These are phyloP conservation scores for Stromatinia cepivora DNA, from an alignment of 2,329 filamentous ascomycete species.

Conservation along the genomic window DNA sequence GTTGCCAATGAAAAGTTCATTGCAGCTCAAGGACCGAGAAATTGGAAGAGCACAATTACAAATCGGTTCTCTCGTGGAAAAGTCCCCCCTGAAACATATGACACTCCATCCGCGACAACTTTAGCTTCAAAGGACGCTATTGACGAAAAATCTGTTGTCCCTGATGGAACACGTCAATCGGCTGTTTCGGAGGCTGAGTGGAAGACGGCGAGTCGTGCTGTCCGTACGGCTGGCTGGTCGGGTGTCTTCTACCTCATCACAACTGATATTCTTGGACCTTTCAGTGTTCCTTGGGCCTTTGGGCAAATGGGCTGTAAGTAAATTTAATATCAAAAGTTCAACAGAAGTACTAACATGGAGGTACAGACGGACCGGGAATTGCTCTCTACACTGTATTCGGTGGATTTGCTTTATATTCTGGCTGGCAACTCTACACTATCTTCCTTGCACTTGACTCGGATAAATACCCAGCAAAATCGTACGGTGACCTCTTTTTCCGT, in stretches of 20 bases:
- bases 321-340: neutral
- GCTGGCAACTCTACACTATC: slow-evolving; percentile 31
- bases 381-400: slow-evolving; percentile 34
- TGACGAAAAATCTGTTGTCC: slow-evolving; percentile 13
- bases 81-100: neutral
- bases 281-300: slow-evolving; percentile 30
- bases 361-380: slow-evolving; percentile 27
- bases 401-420: slow-evolving; percentile 31
- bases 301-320: slow-evolving; percentile 29
- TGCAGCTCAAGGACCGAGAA: slow-evolving; percentile 12
- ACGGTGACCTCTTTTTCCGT: slow-evolving; percentile 33
- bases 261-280: slow-evolving; percentile 35
- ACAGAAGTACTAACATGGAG: neutral
- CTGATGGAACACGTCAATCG: neutral
- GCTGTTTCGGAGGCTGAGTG: slow-evolving; percentile 31
- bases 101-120: slow-evolving; percentile 1
- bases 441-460: slow-evolving; percentile 33
- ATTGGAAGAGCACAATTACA: slow-evolving; percentile 2
- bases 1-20: slow-evolving; percentile 23
- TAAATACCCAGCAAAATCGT: slow-evolving; percentile 30
- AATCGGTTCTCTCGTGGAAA: slow-evolving; percentile 11
- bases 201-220: slow-evolving; percentile 32
- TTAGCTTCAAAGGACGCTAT: neutral
- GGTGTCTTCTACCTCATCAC: slow-evolving; percentile 35
- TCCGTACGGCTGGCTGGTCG: slow-evolving; percentile 31